A percentile compares a stretch with the other conserved stretches of the same genome.
Evolutionary conservation across 768 basidiomycete species (phyloP).

Genomic region (Cyathus striatus): DNA sequence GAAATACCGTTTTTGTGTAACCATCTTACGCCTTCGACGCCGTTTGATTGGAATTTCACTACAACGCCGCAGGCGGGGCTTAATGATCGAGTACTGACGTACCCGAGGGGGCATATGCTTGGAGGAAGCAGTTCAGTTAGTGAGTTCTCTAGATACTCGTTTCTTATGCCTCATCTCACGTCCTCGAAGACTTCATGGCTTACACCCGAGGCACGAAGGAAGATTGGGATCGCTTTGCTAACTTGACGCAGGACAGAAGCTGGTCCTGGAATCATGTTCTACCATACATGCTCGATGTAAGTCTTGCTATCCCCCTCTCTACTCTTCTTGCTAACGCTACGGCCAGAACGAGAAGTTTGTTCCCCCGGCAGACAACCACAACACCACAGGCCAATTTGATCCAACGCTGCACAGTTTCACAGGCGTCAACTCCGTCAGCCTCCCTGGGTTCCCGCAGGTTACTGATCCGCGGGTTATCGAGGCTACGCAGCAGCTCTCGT

Average conservation of each 20-base stretch:
- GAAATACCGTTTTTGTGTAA: slow-evolving; percentile 9
- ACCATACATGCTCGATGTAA: not conserved
- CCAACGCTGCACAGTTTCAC: slow-evolving; percentile 1
- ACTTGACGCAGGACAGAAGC: not conserved
- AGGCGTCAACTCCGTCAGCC: slow-evolving; percentile 12
- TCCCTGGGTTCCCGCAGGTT: slow-evolving; percentile 21
- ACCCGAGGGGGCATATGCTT: slow-evolving; percentile 16
- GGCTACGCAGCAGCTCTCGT: slow-evolving; percentile 18
- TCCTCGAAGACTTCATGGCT: not conserved
- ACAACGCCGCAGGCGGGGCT: slow-evolving; percentile 16
- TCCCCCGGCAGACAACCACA: slow-evolving; percentile 3
- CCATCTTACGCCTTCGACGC: slow-evolving; percentile 4
- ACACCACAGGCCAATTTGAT: slow-evolving; percentile 3
- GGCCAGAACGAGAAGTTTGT: not conserved
- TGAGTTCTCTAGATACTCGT: too few relatives aligned
- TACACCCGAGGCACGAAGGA: not conserved
- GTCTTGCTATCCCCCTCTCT: not conserved
- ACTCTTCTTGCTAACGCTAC: not conserved
- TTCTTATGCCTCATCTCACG: too few relatives aligned
- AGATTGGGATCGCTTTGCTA: not conserved
- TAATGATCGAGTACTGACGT: slow-evolving; percentile 11
- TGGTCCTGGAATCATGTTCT: not conserved
- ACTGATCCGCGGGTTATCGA: slow-evolving; percentile 21
- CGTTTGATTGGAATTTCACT: slow-evolving; percentile 21
- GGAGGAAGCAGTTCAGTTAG: slow-evolving; percentile 18